These are phyloP conservation scores for Fagus crenata DNA, from an alignment of 306 rosid species.

Conservation along the genomic window DNA sequence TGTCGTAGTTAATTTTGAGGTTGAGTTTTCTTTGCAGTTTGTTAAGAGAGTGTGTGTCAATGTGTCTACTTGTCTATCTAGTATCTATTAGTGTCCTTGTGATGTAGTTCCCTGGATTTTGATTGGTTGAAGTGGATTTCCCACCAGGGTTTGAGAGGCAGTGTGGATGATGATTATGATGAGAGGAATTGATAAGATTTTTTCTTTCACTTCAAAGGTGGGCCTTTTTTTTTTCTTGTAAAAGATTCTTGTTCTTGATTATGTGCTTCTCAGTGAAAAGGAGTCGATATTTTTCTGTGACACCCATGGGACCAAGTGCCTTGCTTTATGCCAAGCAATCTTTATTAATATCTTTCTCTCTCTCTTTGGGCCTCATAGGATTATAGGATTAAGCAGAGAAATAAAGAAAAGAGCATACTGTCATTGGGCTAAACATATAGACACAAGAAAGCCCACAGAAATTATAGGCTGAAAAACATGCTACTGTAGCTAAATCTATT, in stretches of 20 bases:
- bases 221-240: background rate
- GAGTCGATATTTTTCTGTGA: conserved; percentile 37
- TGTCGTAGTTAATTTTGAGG: conserved; percentile 35
- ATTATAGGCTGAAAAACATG: background rate
- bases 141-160: conserved; percentile 22
- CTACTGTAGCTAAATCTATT: background rate
- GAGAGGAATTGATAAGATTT: conserved; percentile 10
- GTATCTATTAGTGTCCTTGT: conserved; percentile 40
- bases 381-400: no score
- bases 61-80: conserved; percentile 35
- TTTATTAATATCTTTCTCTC: background rate
- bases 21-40: conserved; percentile 29
- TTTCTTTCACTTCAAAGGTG: background rate
- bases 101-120: conserved; percentile 65
- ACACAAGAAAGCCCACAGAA: no score
- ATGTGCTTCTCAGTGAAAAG: conserved; percentile 32
- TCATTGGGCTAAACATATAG: no score
- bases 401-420: no score
- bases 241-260: conserved; percentile 23
- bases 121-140: conserved; percentile 76
- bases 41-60: conserved; percentile 17
- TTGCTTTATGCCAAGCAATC: conserved; percentile 6
- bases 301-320: conserved; percentile 31
- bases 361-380: no score
- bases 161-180: conserved; percentile 39